Evolutionary conservation across 1,284 basidiomycete species (phyloP), one percentile per base, ranked within the genome.

Genomic region (Phlebopus sp.): DNA sequence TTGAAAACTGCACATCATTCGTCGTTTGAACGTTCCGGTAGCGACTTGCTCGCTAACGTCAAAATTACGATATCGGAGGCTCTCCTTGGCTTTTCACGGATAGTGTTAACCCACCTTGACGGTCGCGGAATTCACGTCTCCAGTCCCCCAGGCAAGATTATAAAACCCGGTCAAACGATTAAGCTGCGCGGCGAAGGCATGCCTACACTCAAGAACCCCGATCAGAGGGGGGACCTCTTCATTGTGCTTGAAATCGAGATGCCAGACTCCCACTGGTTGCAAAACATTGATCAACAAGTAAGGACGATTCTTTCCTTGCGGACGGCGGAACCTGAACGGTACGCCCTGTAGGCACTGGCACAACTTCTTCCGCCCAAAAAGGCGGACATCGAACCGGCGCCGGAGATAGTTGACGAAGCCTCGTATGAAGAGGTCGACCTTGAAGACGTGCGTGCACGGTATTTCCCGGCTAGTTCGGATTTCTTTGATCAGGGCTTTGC

Each of bases 21-120:
- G 2, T 82, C 86, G 0, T 95, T 98, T 63, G 83, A 90, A 58
- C 83, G 92, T 29, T 82, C 84, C 14, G 86, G 86, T 29, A 82
- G 83, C 53, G 86, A 93, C 60, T 73, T 94, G 21, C 72, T 91
- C 31, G 82, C 88, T 1, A 84, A 78, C 29, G 82, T 91, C 44
- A 81, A 80, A 34, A 85, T 97, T 51, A 92, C 90, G 1, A 74
- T 97, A n/a, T 94, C 92, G 5, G 94, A 97, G 69, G 89, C 93
- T 2, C 76, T 97, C 9, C 78, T 95, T 39, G 93, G 93, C 14
- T 93, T 97, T 69, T 87, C 84, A 45, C 82, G 93, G 17, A 84
- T 96, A 53, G 70, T 95, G 15, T 71, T 97, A 47, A 89, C 85
- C 11, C 93, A 97, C 66, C 76, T 97, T 21, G 93, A 97, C 63